Base-by-base conservation (phyloP, 177 flowering plant species). In the Telopea speciosissima region DNA sequence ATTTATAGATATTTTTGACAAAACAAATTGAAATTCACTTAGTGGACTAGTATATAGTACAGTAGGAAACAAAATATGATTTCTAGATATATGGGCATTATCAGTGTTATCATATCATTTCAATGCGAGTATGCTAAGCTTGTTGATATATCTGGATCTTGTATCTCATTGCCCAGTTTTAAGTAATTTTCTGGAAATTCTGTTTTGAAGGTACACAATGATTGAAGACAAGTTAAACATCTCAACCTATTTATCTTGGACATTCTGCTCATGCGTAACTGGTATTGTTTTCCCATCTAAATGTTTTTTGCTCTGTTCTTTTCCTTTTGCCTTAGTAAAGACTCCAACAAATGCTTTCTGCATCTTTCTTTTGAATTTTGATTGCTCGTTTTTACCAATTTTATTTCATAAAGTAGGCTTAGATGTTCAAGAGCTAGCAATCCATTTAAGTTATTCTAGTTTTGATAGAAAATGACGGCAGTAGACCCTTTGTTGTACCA, bases 141-240 rank as follows among this genome's bases (percentile, higher is more conserved):
- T 49, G 14, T 49, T 49, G 54, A 49, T 12, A 19, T 49, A 49
- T 49, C 16, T 13, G 14, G 54, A 49, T 49, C 40, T 36, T 49
- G 5, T 16, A 11, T 12, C 54, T 69, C 23, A 22, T 23, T 19
- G 10, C 69, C 28, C 54, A 66, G 3, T 33, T 36, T 62, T 36
- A n/a, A 66, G 24, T 62, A 26, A 40, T 67, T 19, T 54, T 44
- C 10, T 66, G 16, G 10, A 26, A 70, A 25, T 67, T 69, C 40
- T 64, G 44, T 62, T 70, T 78, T 75, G 56, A 72, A 95, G 99
- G 98, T 95, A 88, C 72, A 68, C 80, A 67, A 60, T 92, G 79
- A 88, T 92, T 70, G 97, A 95, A 78, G 96, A 90, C 54, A 87
- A 92, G 82, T 72, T 95, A 77, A 85, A 84, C 72, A 71, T 95